Evolutionary conservation across 2,329 filamentous ascomycete genomes (phyloP).

Genomic region (Trichoderma arundinaceum): DNA sequence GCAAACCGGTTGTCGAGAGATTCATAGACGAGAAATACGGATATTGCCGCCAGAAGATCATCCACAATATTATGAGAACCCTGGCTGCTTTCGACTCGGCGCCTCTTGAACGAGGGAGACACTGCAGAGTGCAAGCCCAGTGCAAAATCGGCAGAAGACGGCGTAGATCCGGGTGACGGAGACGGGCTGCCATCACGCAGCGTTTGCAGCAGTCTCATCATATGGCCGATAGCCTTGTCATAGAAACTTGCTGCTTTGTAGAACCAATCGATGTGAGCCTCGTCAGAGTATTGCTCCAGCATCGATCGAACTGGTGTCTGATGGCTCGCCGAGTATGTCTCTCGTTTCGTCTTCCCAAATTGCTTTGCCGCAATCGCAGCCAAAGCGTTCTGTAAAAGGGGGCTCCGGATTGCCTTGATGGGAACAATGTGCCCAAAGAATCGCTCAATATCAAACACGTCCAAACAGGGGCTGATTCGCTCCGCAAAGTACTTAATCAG

Average conservation of each 20-base stretch:
- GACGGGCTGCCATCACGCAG: constrained; percentile 25
- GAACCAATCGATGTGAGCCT: constrained; percentile 33
- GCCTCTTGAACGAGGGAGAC: constrained; percentile 18
- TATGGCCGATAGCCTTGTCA: constrained; percentile 35
- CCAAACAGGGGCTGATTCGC: constrained; percentile 34
- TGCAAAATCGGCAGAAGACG: constrained; percentile 11
- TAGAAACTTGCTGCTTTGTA: constrained; percentile 37
- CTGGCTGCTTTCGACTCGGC: constrained; percentile 4
- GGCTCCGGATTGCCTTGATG: constrained; percentile 32
- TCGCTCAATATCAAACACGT: constrained; percentile 34
- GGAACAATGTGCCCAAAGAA: constrained; percentile 35
- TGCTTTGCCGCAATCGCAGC: constrained; percentile 35
- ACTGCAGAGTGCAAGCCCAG: constrained; percentile 14
- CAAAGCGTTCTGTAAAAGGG: constrained; percentile 33
- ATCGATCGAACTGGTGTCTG: constrained; percentile 20
- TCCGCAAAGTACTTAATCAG: constrained; percentile 34
- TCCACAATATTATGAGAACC: constrained; percentile 18
- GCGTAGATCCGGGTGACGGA: constrained; percentile 7
- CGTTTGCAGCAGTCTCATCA: constrained; percentile 33
- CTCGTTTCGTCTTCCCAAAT: constrained; percentile 33
- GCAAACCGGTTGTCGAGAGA: constrained; percentile 34
- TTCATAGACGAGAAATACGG: constrained; percentile 35
- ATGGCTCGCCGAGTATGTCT: constrained; percentile 8
- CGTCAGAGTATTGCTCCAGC: constrained; percentile 28
- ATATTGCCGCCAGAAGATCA: constrained; percentile 34